Evolutionary conservation across 305 asterid genomes (phyloP).

Genomic region (Fraxinus baroniana): DNA sequence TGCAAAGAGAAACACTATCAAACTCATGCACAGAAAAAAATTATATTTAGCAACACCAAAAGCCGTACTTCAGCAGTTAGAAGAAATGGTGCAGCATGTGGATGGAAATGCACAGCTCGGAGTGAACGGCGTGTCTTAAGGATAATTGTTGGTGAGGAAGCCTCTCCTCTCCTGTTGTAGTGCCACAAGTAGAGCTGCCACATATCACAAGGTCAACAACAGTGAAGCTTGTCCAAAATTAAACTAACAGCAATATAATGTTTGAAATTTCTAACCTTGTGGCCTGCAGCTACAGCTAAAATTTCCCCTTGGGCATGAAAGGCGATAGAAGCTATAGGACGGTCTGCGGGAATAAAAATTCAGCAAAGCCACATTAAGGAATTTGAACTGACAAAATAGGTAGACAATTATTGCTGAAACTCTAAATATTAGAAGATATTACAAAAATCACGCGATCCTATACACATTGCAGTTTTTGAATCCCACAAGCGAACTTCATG

Average conservation of each 20-base stretch:
- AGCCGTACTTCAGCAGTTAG: conserved; percentile 87
- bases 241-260: conserved; percentile 17
- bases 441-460: conserved; percentile 94
- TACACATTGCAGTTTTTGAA: conserved; percentile 77
- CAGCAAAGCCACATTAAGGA: conserved; percentile 22
- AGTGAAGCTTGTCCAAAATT: conserved; percentile 17
- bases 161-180: conserved; percentile 74
- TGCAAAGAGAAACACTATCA: conserved; percentile 36
- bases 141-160: conserved; percentile 74
- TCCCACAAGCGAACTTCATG: conserved; percentile 96
- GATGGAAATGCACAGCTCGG: conserved; percentile 97
- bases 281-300: conserved; percentile 97
- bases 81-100: conserved; percentile 89
- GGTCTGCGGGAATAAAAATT: conserved; percentile 49
- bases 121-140: conserved; percentile 92
- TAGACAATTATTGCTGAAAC: background rate
- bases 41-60: conserved; percentile 26
- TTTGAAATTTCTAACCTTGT: conserved; percentile 62
- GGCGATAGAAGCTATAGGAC: conserved; percentile 96
- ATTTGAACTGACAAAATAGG: conserved; percentile 16
- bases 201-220: conserved; percentile 34
- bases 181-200: conserved; percentile 91
- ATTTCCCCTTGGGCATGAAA: conserved; percentile 96
- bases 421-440: conserved; percentile 31
- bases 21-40: conserved; percentile 19